Conservation (phyloP, 2,329 filamentous ascomycete species). For the Capronia epimyces region DNA sequence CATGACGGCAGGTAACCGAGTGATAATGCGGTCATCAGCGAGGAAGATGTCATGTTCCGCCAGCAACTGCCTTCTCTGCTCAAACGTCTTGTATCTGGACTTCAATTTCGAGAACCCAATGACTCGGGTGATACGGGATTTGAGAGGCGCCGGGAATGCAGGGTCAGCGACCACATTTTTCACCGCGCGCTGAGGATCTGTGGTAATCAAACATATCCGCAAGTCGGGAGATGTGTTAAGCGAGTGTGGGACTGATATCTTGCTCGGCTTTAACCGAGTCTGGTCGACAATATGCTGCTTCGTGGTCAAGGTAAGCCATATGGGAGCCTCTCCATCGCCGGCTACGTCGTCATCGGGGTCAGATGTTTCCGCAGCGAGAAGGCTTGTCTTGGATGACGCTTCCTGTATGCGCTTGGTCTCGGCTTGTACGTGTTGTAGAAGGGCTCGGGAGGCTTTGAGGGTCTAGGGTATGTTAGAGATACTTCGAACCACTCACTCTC, state of each 20-base stretch:
- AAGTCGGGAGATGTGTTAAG: slow-evolving; percentile 62
- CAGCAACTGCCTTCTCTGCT: slow-evolving; percentile 75
- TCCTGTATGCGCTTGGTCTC: slow-evolving; percentile 46
- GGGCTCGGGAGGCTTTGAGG: slow-evolving; percentile 54
- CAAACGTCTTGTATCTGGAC: slow-evolving; percentile 82
- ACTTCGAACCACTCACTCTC: too few species aligned
- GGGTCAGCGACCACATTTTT: slow-evolving; percentile 78
- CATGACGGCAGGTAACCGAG: slow-evolving; percentile 66
- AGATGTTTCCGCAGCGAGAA: slow-evolving; percentile 46
- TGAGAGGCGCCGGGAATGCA: slow-evolving; percentile 62
- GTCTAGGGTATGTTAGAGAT: slow-evolving; percentile 39
- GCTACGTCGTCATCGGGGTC: slow-evolving; percentile 44
- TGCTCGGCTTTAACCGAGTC: slow-evolving; percentile 73
- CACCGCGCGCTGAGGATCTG: slow-evolving; percentile 75
- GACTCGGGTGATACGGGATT: slow-evolving; percentile 65
- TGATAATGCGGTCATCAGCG: slow-evolving; percentile 77
- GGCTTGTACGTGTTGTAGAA: slow-evolving; percentile 54
- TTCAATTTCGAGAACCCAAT: slow-evolving; percentile 82
- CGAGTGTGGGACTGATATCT: slow-evolving; percentile 71
- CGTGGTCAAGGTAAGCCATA: slow-evolving; percentile 59
- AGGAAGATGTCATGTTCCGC: slow-evolving; percentile 89
- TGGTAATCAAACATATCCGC: slow-evolving; percentile 80
- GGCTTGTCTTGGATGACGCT: slow-evolving; percentile 48
- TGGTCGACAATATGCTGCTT: slow-evolving; percentile 67
- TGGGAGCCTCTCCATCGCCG: slow-evolving; percentile 48